Evolutionary conservation across 768 basidiomycete species (phyloP).

Genomic region (Tephrocybe rancida): DNA sequence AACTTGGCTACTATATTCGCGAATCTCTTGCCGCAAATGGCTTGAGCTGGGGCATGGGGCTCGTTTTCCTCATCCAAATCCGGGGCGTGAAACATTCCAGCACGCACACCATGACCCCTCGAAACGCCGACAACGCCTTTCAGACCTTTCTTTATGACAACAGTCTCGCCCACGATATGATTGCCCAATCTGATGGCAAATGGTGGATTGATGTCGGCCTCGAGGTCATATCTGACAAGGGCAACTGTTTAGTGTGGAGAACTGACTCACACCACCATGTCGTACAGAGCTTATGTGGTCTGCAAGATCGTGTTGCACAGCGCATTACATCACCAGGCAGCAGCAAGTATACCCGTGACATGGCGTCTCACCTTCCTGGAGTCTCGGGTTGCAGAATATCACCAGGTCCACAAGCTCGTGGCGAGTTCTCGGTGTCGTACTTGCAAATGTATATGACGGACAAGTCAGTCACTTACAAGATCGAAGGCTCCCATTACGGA

Average conservation of each 20-base stretch:
- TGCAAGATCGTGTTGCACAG: conserved; percentile 15
- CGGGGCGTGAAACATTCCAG: conserved; percentile 9
- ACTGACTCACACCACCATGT: conserved; percentile 27
- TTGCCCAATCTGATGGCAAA: background rate
- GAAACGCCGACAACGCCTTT: background rate
- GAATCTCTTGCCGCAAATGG: background rate
- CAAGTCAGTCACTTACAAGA: conserved; percentile 29
- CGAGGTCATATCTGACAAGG: conserved; percentile 18
- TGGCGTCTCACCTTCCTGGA: conserved; percentile 27
- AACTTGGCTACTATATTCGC: background rate
- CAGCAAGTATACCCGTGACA: conserved; percentile 24
- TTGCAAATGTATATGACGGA: conserved; percentile 36
- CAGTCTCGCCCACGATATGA: background rate
- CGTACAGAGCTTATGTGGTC: conserved; percentile 12
- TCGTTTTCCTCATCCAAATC: conserved; percentile 9
- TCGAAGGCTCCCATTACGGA: conserved; percentile 11
- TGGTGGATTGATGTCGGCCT: conserved; percentile 35
- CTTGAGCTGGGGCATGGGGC: background rate
- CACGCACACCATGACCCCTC: background rate
- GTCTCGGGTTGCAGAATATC: conserved; percentile 32
- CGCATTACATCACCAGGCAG: conserved; percentile 24
- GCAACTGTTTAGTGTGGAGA: conserved; percentile 31
- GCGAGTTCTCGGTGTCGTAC: conserved; percentile 20
- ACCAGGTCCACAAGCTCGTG: conserved; percentile 20
- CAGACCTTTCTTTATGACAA: background rate